These are phyloP conservation scores for Lentinula sp. DNA, from an alignment of 768 basidiomycete species.

Conservation along the genomic window DNA sequence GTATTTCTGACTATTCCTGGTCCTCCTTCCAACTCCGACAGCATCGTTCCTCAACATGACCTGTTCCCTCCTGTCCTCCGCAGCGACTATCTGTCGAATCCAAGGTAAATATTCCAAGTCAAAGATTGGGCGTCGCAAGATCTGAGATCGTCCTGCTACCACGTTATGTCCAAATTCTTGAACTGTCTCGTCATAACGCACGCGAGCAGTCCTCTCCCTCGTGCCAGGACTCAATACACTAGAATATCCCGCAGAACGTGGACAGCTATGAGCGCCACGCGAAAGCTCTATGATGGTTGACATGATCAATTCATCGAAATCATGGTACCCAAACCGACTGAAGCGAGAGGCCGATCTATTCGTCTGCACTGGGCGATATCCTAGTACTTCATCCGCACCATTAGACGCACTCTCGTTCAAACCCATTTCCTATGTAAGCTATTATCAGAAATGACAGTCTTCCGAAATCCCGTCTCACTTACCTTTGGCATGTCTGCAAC, in stretches of 20 bases:
- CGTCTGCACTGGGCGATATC: slow-evolving; percentile 29
- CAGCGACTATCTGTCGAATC: slow-evolving; percentile 55
- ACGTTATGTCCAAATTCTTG: slow-evolving; percentile 45
- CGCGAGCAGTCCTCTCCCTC: slow-evolving; percentile 23
- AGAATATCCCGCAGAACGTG: slow-evolving; percentile 8
- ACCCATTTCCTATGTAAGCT: slow-evolving; percentile 7
- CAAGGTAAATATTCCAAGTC: slow-evolving; percentile 68
- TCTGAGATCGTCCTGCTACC: slow-evolving; percentile 27
- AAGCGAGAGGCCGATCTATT: slow-evolving; percentile 13
- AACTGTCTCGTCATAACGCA: slow-evolving; percentile 36
- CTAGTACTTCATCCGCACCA: slow-evolving; percentile 50
- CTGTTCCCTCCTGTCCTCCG: slow-evolving; percentile 53
- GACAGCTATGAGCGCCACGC: slow-evolving; percentile 30
- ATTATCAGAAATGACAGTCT: slow-evolving; percentile 15
- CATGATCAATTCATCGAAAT: slow-evolving; percentile 44
- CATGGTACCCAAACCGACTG: slow-evolving; percentile 18
- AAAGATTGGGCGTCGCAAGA: slow-evolving; percentile 39
- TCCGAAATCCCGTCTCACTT: slow-evolving; percentile 12
- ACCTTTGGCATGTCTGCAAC: slow-evolving; percentile 33
- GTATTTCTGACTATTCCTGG: slow-evolving; percentile 53
- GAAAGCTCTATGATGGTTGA: slow-evolving; percentile 38
- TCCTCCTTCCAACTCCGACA: slow-evolving; percentile 29
- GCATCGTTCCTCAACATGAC: background rate
- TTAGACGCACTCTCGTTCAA: background rate
- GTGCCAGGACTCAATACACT: slow-evolving; percentile 12